Evolutionary conservation across 129 eudicot species (phyloP).

Genomic region (Flaveria bidentis): DNA sequence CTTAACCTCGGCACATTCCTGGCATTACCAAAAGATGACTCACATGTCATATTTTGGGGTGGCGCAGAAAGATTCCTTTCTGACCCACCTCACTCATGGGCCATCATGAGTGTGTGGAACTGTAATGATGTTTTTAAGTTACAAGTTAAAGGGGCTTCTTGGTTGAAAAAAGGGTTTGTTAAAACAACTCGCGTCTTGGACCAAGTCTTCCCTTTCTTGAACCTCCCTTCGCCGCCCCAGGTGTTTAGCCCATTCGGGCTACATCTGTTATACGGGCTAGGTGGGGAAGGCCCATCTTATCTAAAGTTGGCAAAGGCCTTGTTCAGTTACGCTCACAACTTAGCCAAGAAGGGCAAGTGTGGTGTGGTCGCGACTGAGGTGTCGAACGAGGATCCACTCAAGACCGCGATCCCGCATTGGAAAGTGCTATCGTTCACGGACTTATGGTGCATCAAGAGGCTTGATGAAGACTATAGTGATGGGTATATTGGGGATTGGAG

Average conservation of each 20-base stretch:
- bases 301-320: slow-evolving; percentile 50
- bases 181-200: slow-evolving; percentile 75
- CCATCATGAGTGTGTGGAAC: slow-evolving; percentile 86
- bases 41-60: slow-evolving; percentile 44
- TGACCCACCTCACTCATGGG: slow-evolving; percentile 82
- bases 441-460: slow-evolving; percentile 88
- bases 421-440: slow-evolving; percentile 76
- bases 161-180: slow-evolving; percentile 48
- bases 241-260: slow-evolving; percentile 91
- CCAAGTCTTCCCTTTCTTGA: slow-evolving; percentile 72
- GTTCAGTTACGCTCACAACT: slow-evolving; percentile 75
- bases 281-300: slow-evolving; percentile 79
- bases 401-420: slow-evolving; percentile 83
- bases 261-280: slow-evolving; percentile 82
- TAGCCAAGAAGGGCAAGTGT: slow-evolving; percentile 69
- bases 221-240: slow-evolving; percentile 77
- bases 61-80: slow-evolving; percentile 54
- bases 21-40: slow-evolving; percentile 55
- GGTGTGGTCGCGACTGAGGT: slow-evolving; percentile 95
- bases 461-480: slow-evolving; percentile 77
- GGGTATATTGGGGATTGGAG: slow-evolving; percentile 96
- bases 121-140: slow-evolving; percentile 70
- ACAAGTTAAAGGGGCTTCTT: slow-evolving; percentile 85
- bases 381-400: slow-evolving; percentile 68
- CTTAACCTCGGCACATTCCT: slow-evolving; percentile 80